Conservation (phyloP, 2,329 filamentous ascomycete genomes). For the Penicillium crustosum region DNA sequence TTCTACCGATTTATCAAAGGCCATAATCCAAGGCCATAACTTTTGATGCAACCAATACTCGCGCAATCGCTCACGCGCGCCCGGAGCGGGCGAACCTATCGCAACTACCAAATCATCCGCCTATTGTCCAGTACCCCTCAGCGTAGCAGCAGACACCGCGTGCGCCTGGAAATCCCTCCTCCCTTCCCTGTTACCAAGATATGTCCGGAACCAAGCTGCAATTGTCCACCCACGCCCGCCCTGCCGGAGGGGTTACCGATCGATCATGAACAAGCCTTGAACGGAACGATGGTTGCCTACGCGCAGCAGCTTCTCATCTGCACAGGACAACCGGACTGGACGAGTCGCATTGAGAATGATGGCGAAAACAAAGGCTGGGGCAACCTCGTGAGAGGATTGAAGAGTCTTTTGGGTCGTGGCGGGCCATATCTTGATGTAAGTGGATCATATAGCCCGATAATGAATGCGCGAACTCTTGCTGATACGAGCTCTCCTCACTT, state of each 20-base stretch:
- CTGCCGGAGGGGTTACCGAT: constrained; percentile 71
- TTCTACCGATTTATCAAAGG: not conserved
- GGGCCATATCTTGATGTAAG: constrained; percentile 64
- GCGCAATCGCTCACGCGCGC: constrained; percentile 16
- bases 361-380: constrained; percentile 52
- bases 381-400: constrained; percentile 63
- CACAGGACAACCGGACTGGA: constrained; percentile 78
- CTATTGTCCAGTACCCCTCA: constrained; percentile 25
- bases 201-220: constrained; percentile 76
- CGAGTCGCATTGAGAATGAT: constrained; percentile 80
- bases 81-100: constrained; percentile 14
- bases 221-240: constrained; percentile 70
- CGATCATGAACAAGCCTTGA: constrained; percentile 67
- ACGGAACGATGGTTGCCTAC: constrained; percentile 76
- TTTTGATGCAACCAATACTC: constrained; percentile 18
- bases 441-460: not conserved
- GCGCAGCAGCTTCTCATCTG: constrained; percentile 80
- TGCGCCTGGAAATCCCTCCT: constrained; percentile 39
- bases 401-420: constrained; percentile 63
- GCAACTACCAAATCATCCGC: constrained; percentile 12
- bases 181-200: constrained; percentile 51
- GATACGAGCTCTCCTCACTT: not conserved
- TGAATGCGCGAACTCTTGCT: not conserved
- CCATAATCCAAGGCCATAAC: not conserved
- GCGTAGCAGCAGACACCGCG: constrained; percentile 21